Conservation (phyloP, 1,284 basidiomycete species). For the Neolentinus lepideus region DNA sequence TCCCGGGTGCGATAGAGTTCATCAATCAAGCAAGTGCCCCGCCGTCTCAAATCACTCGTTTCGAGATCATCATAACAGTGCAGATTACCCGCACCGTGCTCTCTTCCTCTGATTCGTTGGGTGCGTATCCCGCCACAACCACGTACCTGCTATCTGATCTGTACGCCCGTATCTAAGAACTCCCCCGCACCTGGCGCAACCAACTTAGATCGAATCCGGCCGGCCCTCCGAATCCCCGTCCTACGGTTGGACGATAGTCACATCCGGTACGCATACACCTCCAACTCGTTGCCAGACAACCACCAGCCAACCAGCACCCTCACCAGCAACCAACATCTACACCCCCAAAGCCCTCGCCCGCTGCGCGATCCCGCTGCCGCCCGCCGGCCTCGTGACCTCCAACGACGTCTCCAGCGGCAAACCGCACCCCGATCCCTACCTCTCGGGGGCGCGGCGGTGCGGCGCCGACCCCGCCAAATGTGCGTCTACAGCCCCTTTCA, state of each 20-base stretch:
- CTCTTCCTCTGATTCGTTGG: no score
- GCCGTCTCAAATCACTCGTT: neutral
- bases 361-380: constrained; percentile 50
- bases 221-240: constrained; percentile 17
- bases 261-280: constrained; percentile 45
- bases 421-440: constrained; percentile 78
- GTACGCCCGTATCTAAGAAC: no score
- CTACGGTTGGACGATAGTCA: constrained; percentile 69
- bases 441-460: constrained; percentile 50
- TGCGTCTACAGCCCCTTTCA: constrained; percentile 14
- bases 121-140: no score
- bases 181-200: neutral
- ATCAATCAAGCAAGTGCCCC: constrained; percentile 34
- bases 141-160: no score
- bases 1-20: constrained; percentile 46
- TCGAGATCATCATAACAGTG: constrained; percentile 1
- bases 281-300: no score
- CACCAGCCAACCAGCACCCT: neutral
- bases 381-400: constrained; percentile 57
- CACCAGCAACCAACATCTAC: constrained; percentile 59
- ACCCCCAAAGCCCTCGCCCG: constrained; percentile 54
- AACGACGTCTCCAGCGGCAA: constrained; percentile 73
- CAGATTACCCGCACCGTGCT: neutral
- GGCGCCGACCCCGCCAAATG: constrained; percentile 44
- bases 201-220: constrained; percentile 19